phyloP scores from a whole-genome alignment of 2,329 filamentous ascomycete genomes.

The Apiospora hydei region DNA sequence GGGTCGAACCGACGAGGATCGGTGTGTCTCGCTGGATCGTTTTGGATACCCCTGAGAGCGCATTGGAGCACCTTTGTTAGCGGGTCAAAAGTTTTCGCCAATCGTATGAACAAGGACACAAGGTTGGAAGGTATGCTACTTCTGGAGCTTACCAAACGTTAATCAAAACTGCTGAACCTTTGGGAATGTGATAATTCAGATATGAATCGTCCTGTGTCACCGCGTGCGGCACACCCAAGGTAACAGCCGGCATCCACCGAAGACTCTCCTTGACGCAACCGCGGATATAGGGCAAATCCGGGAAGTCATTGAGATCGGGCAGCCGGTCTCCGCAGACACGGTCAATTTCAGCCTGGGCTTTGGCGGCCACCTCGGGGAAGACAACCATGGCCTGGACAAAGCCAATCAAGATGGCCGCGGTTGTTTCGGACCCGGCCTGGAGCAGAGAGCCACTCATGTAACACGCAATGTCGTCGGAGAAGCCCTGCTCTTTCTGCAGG shows the following conservation, averaged over 20 bases:
- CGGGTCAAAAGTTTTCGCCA: too few relatives aligned
- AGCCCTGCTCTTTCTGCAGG: constrained; percentile 31
- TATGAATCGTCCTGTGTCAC: constrained; percentile 51
- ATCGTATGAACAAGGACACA: too few relatives aligned
- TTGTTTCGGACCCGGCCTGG: constrained; percentile 53
- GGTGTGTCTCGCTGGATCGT: too few relatives aligned
- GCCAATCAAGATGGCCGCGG: constrained; percentile 47
- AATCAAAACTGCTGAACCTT: constrained; percentile 50
- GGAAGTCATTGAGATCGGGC: constrained; percentile 45
- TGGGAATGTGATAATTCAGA: constrained; percentile 54
- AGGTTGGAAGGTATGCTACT: too few relatives aligned
- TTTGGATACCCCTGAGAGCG: too few relatives aligned
- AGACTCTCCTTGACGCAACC: constrained; percentile 51
- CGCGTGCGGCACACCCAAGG: constrained; percentile 47
- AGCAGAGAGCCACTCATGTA: constrained; percentile 47
- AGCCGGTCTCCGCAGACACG: constrained; percentile 48
- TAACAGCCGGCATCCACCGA: constrained; percentile 32
- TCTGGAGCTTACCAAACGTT: constrained; percentile 46
- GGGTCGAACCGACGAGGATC: too few relatives aligned
- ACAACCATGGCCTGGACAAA: constrained; percentile 57
- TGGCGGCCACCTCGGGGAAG: constrained; percentile 49
- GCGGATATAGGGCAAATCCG: constrained; percentile 51
- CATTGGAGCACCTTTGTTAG: too few relatives aligned
- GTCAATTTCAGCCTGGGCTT: constrained; percentile 50
- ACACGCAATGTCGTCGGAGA: constrained; percentile 41